Conservation (phyloP, 805 yeast genomes). For the Suhomyces kilbournensis region DNA sequence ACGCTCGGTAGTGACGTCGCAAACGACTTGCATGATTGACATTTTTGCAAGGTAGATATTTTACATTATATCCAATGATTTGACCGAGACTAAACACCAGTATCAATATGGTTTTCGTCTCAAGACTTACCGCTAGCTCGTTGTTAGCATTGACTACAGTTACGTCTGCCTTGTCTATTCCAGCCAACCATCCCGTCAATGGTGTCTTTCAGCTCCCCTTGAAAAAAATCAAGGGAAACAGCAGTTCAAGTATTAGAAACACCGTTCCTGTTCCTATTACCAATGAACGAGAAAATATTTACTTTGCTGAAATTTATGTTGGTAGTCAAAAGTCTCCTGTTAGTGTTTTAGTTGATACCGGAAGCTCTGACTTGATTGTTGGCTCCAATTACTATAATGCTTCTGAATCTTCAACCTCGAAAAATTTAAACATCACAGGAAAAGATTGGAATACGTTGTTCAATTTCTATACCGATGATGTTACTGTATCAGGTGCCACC, state of each 20-base stretch:
- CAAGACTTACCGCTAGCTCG: neutral
- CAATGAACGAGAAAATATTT: neutral
- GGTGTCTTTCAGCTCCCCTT: neutral
- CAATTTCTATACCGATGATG: neutral
- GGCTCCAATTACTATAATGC: neutral
- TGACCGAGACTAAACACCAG: neutral
- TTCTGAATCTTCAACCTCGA: neutral
- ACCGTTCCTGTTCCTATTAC: neutral
- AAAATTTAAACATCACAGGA: neutral
- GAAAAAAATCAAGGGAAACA: neutral
- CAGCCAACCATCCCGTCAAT: neutral
- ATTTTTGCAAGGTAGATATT: neutral
- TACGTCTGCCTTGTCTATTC: neutral
- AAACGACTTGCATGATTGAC: neutral
- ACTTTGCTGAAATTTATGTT: neutral
- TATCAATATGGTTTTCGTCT: neutral
- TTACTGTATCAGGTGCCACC: neutral
- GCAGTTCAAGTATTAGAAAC: neutral
- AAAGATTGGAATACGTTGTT: neutral
- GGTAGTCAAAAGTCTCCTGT: neutral
- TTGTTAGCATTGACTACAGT: neutral
- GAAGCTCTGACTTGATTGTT: neutral
- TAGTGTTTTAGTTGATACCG: neutral
- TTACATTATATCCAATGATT: neutral
- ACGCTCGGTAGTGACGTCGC: neutral